Evolutionary conservation across 148 eudicot genomes (phyloP), one percentile per base, ranked within the genome.

Genomic region (Rhododendron ferrugineum): DNA sequence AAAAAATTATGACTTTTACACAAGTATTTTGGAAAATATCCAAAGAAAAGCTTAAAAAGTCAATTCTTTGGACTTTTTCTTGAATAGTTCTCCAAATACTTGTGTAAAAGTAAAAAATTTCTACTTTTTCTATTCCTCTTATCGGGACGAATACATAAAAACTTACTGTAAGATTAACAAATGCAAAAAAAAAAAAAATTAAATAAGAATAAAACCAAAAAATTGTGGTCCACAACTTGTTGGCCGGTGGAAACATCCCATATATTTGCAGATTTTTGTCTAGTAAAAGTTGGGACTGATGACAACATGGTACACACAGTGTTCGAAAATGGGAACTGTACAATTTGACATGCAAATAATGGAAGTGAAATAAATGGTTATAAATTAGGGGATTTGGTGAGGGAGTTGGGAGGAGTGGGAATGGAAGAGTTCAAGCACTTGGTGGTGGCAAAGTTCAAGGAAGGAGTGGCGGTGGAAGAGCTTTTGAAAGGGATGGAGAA

Each of bases 401-500:
- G 14, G 15, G 18, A 70, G 36, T 13, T 30, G 16, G 75, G 49
- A 1, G 46, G 14, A 8, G 28, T 3, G 14, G 82, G 44, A 32
- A 68, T 22, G 32, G 60, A 30, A 50, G 81, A 47, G 76, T 90
- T 96, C 88, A 95, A 92, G 87, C 97, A 96, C 85, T 89, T 96
- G 92, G 98, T 96, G 84, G 92, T 96, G 83, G 98, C 88, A 20
- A 95, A 95, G 93, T 96, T 96, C 90, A 96, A 95, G 85, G 93
- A 93, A n/a, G 99, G 86, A 40, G 96, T 88, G 8, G 88, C 80
- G 40, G 96, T 93, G 66, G 93, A 96, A 18, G 95, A 92, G 40
- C 85, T 96, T 44, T 87, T 96, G 82, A 92, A 91, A 86, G 96
- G 93, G 40, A 85, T 96, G 95, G 94, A 94, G 73, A 88, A 94